Evolutionary conservation across 2,329 filamentous ascomycete species (phyloP), one percentile per base, ranked within the genome.

Genomic region (Xylariaceae sp.): DNA sequence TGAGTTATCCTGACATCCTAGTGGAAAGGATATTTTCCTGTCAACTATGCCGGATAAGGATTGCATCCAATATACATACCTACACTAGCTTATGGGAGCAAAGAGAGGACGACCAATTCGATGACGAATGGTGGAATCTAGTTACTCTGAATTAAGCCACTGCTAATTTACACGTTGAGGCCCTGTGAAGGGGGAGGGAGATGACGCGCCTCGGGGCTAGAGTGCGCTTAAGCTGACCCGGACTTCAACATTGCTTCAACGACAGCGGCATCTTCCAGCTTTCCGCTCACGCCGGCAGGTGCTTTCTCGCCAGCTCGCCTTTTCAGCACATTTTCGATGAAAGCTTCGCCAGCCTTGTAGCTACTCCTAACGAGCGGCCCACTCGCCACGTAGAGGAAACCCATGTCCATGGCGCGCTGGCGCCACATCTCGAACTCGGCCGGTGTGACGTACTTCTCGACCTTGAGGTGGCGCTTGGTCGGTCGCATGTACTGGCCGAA

Each of bases 401-500:
- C 95, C 87, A 98, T 86, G 61, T 97, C 92, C 41, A 98, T 81
- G 34, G 95, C 94, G 48, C 92, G 86, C 77, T 92, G 86, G 59
- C 90, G 86, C 95, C 95, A 99, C 69, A 90, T 79, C 71, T 98
- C 94, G 71, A 99, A 99, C 61, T 88, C 87, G 60, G 90, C 91
- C 1, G 95, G 95, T 0, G 92, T 94, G 43, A 99, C 85, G 73
- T 99, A 99, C 74, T 94, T 92, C 70, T 96, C 90, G 28, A 99
- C 95, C 75, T 96, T 89, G 86, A 99, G 94, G 75, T 99, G 95
- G 40, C 94, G 86, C 82, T 98, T 99, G 4, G 95, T 99, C 1
- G 95, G 95, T 9, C 94, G 91, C 95, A 99, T 99, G 80, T 99
- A 99, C 79, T 99, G 95, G n/a, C 95, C 95, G 67, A 99, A 99